phyloP scores from a whole-genome alignment of 2,329 filamentous ascomycete genomes.

The Dendrostoma leiphaemia region DNA sequence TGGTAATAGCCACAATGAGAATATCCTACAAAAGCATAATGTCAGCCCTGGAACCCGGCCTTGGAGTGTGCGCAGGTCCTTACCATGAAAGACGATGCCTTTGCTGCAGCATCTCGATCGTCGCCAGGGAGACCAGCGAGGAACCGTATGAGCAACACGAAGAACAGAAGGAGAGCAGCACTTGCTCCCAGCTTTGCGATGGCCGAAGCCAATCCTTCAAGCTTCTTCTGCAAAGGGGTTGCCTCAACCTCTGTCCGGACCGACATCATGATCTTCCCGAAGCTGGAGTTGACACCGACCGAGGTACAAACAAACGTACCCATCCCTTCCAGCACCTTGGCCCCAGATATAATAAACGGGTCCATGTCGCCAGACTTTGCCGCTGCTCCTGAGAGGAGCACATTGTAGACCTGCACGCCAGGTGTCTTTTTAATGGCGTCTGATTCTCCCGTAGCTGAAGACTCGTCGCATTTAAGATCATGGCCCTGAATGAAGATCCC shows the following conservation, averaged over 20 bases:
- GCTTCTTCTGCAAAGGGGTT: conserved; percentile 55
- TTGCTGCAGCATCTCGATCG: conserved; percentile 47
- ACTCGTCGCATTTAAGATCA: conserved; percentile 67
- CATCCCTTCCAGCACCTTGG: conserved; percentile 52
- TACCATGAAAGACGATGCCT: conserved; percentile 53
- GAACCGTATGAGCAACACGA: conserved; percentile 78
- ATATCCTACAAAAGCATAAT: conserved; percentile 37
- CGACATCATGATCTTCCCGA: conserved; percentile 56
- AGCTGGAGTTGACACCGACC: conserved; percentile 53
- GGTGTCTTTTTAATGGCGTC: conserved; percentile 65
- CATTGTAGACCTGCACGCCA: conserved; percentile 55
- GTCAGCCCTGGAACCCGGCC: no score
- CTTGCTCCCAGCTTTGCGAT: conserved; percentile 54
- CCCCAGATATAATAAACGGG: conserved; percentile 61
- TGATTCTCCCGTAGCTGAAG: conserved; percentile 68
- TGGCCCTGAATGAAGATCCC: conserved; percentile 64
- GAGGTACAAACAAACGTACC: conserved; percentile 55
- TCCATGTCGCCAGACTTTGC: conserved; percentile 47
- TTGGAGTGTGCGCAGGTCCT: neutral
- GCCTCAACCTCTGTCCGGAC: conserved; percentile 49
- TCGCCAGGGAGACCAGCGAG: conserved; percentile 59
- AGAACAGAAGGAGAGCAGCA: conserved; percentile 70
- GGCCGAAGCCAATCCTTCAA: conserved; percentile 41
- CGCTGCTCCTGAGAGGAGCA: conserved; percentile 46
- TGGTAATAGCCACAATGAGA: conserved; percentile 62